These are phyloP conservation scores for Handroanthus guayacan DNA, from an alignment of 257 asterid species.

Conservation along the genomic window DNA sequence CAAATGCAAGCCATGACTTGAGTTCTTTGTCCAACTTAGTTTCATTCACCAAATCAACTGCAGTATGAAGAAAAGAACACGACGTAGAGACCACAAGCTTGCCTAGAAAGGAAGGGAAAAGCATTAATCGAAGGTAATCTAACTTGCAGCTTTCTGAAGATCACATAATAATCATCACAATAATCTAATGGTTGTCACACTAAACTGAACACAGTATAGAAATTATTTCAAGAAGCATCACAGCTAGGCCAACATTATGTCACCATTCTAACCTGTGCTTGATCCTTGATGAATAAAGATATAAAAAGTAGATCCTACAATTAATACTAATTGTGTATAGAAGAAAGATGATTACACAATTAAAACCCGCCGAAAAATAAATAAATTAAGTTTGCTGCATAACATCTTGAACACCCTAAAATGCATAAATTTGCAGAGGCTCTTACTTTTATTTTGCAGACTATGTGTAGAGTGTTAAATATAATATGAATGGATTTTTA, in stretches of 20 bases:
- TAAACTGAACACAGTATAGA: neutral
- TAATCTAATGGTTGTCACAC: neutral
- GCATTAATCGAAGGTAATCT: neutral
- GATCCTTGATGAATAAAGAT: neutral
- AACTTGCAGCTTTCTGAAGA: conserved; percentile 2
- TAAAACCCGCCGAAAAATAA: neutral
- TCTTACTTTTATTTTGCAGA: neutral
- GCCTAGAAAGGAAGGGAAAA: conserved; percentile 48
- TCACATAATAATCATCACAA: neutral
- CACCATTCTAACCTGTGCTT: neutral
- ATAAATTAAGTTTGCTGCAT: neutral
- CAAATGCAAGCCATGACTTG: conserved; percentile 88
- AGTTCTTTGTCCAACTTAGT: conserved; percentile 70
- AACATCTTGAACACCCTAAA: neutral
- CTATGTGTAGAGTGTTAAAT: neutral
- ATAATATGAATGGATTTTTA: neutral
- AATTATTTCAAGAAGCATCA: neutral
- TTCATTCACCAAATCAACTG: conserved; percentile 81
- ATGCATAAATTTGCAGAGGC: conserved; percentile 5
- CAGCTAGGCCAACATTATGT: neutral
- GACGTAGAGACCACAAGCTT: conserved; percentile 88
- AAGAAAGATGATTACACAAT: neutral
- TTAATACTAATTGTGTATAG: neutral
- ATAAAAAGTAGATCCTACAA: neutral
- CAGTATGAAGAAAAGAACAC: conserved; percentile 83